These are phyloP conservation scores for Aquilaria malaccensis DNA, from an alignment of 345 rosid species.

Conservation along the genomic window DNA sequence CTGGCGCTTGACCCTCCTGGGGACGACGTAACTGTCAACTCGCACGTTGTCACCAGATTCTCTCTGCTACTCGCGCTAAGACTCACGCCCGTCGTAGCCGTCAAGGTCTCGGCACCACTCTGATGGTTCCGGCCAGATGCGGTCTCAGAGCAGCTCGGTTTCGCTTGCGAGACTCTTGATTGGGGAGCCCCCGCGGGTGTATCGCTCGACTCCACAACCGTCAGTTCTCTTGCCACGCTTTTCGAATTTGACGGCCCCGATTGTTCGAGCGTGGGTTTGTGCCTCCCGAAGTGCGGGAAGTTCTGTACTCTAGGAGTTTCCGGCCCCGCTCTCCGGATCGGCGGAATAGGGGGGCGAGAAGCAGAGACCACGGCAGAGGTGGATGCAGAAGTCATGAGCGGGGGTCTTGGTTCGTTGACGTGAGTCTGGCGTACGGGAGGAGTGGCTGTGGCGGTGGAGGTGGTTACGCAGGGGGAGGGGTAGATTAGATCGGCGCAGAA, in stretches of 20 bases:
- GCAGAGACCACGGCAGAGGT: conserved; percentile 16
- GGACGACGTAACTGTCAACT: conserved; percentile 41
- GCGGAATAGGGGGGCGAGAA: conserved; percentile 43
- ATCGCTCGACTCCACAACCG: conserved; percentile 55
- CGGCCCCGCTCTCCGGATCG: conserved; percentile 24
- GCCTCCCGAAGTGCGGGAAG: conserved; percentile 55
- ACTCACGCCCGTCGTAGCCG: conserved; percentile 13
- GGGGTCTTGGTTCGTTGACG: conserved; percentile 8
- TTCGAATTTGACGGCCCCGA: conserved; percentile 43
- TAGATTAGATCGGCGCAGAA: conserved; percentile 58
- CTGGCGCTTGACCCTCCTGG: conserved; percentile 50
- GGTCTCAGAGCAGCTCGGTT: conserved; percentile 14
- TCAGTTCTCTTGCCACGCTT: conserved; percentile 39
- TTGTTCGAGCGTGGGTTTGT: conserved; percentile 22
- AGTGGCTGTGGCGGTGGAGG: conserved; percentile 13
- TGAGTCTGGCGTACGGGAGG: conserved; percentile 15
- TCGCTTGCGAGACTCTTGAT: conserved; percentile 34
- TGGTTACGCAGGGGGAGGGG: conserved; percentile 28
- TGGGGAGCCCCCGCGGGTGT: conserved; percentile 29
- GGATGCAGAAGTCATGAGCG: conserved; percentile 4
- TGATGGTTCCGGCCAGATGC: conserved; percentile 25
- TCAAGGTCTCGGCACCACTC: conserved; percentile 20
- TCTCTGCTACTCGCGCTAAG: conserved; percentile 17
- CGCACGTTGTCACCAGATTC: conserved; percentile 26
- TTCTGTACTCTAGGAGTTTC: conserved; percentile 29